These are phyloP conservation scores for Hordeum pubiflorum DNA, from an alignment of 202 grass and related monocot species.

Conservation along the genomic window DNA sequence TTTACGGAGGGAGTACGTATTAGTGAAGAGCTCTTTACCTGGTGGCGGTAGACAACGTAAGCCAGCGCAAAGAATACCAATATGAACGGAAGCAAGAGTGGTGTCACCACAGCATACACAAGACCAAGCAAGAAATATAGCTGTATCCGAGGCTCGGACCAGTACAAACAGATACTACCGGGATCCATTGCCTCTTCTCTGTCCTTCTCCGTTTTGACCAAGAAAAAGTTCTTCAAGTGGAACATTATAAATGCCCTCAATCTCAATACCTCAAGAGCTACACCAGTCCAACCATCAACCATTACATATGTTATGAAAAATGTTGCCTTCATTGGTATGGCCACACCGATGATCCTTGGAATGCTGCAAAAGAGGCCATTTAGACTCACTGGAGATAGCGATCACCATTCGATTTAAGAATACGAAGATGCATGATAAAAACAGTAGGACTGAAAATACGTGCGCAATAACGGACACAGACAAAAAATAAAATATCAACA, in stretches of 20 bases:
- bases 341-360: slow-evolving; percentile 52
- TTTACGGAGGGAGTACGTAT: no score
- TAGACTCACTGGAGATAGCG: not conserved
- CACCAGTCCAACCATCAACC: slow-evolving; percentile 91
- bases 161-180: slow-evolving; percentile 78
- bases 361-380: slow-evolving; percentile 43
- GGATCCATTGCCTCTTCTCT: slow-evolving; percentile 93
- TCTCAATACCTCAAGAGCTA: slow-evolving; percentile 78
- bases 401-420: slow-evolving; percentile 3
- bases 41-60: slow-evolving; percentile 88
- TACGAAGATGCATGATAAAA: not conserved
- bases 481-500: not conserved
- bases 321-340: slow-evolving; percentile 82
- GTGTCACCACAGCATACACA: slow-evolving; percentile 74
- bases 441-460: not conserved
- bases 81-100: slow-evolving; percentile 80
- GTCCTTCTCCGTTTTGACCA: slow-evolving; percentile 93
- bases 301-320: slow-evolving; percentile 96
- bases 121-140: slow-evolving; percentile 92
- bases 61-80: slow-evolving; percentile 74
- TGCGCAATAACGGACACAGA: not conserved
- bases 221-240: slow-evolving; percentile 84
- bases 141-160: slow-evolving; percentile 73
- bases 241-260: slow-evolving; percentile 59
- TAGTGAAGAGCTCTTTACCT: slow-evolving; percentile 32